A percentile compares a stretch with the other conserved stretches of the same genome.
phyloP scores from a whole-genome alignment of 2,329 filamentous ascomycete species.

The Diaporthe australafricana region DNA sequence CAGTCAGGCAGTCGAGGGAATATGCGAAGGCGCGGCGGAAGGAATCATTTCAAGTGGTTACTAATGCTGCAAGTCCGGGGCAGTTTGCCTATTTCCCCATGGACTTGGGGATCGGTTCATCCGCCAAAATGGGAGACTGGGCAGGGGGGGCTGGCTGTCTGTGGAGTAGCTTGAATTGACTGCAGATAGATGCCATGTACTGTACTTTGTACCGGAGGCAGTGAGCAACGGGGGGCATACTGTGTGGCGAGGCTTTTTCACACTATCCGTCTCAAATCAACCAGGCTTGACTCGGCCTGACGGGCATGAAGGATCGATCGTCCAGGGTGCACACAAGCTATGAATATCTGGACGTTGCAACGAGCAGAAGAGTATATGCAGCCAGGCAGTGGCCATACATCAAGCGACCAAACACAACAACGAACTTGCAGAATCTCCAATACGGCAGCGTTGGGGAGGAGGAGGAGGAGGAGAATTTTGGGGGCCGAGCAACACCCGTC shows the following conservation, averaged over 20 bases:
- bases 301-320: not conserved
- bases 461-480: not conserved
- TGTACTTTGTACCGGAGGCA: not conserved
- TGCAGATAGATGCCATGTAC: not conserved
- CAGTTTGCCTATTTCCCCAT: slow-evolving; percentile 37
- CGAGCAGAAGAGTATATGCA: no score
- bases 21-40: slow-evolving; percentile 33
- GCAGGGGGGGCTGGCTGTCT: not conserved
- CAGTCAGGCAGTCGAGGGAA: slow-evolving; percentile 29
- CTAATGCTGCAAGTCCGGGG: slow-evolving; percentile 36
- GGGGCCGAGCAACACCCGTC: not conserved
- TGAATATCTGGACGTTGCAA: slow-evolving; percentile 15
- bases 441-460: not conserved
- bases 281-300: slow-evolving; percentile 16
- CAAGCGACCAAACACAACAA: not conserved
- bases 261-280: not conserved
- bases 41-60: slow-evolving; percentile 14
- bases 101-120: slow-evolving; percentile 34
- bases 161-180: slow-evolving; percentile 29
- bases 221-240: not conserved
- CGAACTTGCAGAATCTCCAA: slow-evolving; percentile 11
- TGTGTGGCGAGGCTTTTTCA: slow-evolving; percentile 11
- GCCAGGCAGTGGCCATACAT: no score
- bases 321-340: not conserved
- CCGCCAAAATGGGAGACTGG: slow-evolving; percentile 26